phyloP scores from a whole-genome alignment of 768 basidiomycete genomes.

The Pluteus cervinus region DNA sequence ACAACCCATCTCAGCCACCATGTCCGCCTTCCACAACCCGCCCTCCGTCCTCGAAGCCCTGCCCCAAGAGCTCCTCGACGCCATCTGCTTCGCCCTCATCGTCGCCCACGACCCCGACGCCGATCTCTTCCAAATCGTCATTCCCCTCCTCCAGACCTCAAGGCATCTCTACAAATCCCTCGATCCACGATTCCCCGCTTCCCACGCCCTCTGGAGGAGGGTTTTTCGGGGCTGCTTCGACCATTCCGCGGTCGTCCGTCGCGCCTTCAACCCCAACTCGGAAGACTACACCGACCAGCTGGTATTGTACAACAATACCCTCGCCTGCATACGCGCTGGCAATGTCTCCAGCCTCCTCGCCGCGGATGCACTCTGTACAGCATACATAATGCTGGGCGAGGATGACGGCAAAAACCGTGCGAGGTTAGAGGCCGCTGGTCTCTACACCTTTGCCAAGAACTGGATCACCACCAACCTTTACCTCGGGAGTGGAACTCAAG shows the following conservation, averaged over 20 bases:
- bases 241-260: constrained; percentile 38
- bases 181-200: constrained; percentile 16
- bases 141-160: constrained; percentile 44
- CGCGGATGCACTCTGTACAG: constrained; percentile 34
- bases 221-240: constrained; percentile 60
- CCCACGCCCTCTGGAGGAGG: constrained; percentile 43
- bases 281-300: constrained; percentile 29
- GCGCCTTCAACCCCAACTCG: constrained; percentile 34
- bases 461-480: constrained; percentile 44
- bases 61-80: constrained; percentile 43
- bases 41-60: constrained; percentile 15
- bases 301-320: constrained; percentile 26
- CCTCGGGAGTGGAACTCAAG: constrained; percentile 21
- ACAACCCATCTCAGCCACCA: no score
- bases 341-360: constrained; percentile 21
- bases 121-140: constrained; percentile 41
- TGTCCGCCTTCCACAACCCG: constrained; percentile 8
- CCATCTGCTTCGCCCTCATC: constrained; percentile 47
- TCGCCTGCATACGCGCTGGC: constrained; percentile 29
- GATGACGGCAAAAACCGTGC: constrained; percentile 61
- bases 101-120: constrained; percentile 33
- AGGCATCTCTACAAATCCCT: constrained; percentile 32
- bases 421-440: constrained; percentile 48
- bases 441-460: constrained; percentile 37
- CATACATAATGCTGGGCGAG: constrained; percentile 54